A percentile compares a stretch with the other conserved stretches of the same genome.
Conservation (phyloP, 768 basidiomycete species). For the Phlebiopsis flavidoalba region DNA sequence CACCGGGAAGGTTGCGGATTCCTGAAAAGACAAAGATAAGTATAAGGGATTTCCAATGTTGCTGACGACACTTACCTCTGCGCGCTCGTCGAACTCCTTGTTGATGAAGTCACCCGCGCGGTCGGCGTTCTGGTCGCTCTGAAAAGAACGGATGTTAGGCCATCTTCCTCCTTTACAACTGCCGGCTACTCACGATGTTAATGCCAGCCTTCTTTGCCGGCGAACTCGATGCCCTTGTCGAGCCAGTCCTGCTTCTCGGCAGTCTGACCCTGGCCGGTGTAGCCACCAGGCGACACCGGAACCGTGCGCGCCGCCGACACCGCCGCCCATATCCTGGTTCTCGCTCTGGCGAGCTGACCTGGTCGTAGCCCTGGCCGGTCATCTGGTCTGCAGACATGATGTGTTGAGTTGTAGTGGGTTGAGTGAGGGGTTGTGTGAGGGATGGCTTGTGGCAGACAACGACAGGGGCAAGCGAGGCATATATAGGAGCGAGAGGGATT, state of each 20-base stretch:
- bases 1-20: slow-evolving; percentile 20
- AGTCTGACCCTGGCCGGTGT: background rate
- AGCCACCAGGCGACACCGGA: slow-evolving; percentile 22
- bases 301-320: slow-evolving; percentile 21
- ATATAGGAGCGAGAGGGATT: slow-evolving; percentile 4
- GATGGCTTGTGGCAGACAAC: background rate
- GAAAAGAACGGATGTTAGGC: background rate
- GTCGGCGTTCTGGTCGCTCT: slow-evolving; percentile 24
- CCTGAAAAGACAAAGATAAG: slow-evolving; percentile 7
- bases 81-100: slow-evolving; percentile 18
- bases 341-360: slow-evolving; percentile 13
- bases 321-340: slow-evolving; percentile 20
- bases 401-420: slow-evolving; percentile 8
- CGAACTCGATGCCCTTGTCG: slow-evolving; percentile 20
- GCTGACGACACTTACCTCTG: slow-evolving; percentile 13
- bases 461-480: background rate
- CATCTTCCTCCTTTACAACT: background rate
- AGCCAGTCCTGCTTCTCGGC: slow-evolving; percentile 22
- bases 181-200: slow-evolving; percentile 16
- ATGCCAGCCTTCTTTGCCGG: slow-evolving; percentile 21
- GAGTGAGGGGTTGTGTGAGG: slow-evolving; percentile 1
- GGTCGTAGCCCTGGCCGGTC: slow-evolving; percentile 18
- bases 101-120: slow-evolving; percentile 21
- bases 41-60: background rate
- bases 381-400: slow-evolving; percentile 15